These are phyloP conservation scores for Suhomyces terraborum DNA, from an alignment of 1,139 yeast species.

Conservation along the genomic window DNA sequence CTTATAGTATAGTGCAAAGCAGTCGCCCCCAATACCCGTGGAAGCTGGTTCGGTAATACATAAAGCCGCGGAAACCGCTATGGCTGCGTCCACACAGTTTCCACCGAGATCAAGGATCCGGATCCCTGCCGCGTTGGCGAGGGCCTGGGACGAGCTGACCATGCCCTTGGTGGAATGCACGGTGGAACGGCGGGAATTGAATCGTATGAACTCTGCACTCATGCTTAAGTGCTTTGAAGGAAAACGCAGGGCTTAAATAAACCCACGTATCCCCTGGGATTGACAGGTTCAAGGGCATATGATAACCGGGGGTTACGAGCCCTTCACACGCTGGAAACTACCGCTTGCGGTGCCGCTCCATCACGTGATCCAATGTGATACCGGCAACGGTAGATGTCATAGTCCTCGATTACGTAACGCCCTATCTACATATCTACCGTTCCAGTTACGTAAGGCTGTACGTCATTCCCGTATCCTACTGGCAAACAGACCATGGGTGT, in stretches of 20 bases:
- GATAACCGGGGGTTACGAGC: conserved; percentile 1
- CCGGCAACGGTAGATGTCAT: too few relatives aligned
- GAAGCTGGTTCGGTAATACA: conserved; percentile 74
- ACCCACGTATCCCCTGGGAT: not conserved
- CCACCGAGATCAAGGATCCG: conserved; percentile 70
- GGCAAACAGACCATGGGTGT: conserved; percentile 93
- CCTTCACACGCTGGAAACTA: too few relatives aligned
- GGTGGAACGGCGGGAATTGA: conserved; percentile 68
- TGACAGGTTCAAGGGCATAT: too few relatives aligned
- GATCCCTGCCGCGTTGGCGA: conserved; percentile 76
- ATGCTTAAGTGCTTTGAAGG: conserved; percentile 1
- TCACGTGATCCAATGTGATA: too few relatives aligned
- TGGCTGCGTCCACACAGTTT: conserved; percentile 79
- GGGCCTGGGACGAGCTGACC: conserved; percentile 74
- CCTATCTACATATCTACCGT: too few relatives aligned
- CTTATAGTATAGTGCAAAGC: conserved; percentile 66
- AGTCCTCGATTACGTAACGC: too few relatives aligned
- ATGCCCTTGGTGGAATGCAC: conserved; percentile 77
- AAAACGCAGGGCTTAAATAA: not conserved
- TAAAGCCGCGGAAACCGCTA: conserved; percentile 76
- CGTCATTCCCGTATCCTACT: not conserved
- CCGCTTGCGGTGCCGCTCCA: too few relatives aligned
- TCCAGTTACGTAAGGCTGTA: not conserved
- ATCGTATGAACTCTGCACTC: conserved; percentile 26
- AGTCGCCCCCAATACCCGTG: conserved; percentile 85